Evolutionary conservation across 352 stramenopile genomes (phyloP).

Genomic region (Aphanomyces astaci): DNA sequence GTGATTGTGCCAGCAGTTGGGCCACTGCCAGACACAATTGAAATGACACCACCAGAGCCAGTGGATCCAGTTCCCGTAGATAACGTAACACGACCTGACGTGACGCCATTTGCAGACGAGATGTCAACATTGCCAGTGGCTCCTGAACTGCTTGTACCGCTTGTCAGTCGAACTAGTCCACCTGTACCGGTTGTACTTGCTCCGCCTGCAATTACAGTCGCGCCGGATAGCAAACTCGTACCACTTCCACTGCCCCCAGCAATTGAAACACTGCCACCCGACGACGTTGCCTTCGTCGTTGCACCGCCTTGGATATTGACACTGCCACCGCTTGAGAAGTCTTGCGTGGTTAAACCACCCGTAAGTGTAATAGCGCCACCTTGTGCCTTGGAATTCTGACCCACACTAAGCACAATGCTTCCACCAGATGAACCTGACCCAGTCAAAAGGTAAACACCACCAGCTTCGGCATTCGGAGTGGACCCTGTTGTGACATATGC

Average conservation of each 20-base stretch:
- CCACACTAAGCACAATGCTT: conserved; percentile 3
- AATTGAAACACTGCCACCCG: conserved; percentile 25
- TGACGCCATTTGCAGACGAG: conserved; percentile 31
- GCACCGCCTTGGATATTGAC: background rate
- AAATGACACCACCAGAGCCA: background rate
- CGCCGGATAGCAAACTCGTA: background rate
- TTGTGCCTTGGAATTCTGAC: background rate
- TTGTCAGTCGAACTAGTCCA: background rate
- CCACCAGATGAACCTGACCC: conserved; percentile 4
- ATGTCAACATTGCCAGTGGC: conserved; percentile 40
- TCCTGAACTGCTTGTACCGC: conserved; percentile 19
- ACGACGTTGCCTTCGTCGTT: background rate
- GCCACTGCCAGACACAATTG: background rate
- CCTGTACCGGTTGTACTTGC: background rate
- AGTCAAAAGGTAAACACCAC: background rate
- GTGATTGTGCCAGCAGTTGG: conserved; percentile 27
- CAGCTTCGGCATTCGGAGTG: background rate
- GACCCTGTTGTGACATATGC: conserved; percentile 7
- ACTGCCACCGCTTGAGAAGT: background rate
- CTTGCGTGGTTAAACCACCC: background rate
- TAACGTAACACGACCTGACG: conserved; percentile 20
- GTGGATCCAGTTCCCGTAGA: background rate
- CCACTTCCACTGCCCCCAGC: conserved; percentile 22
- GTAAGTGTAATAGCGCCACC: conserved; percentile 1
- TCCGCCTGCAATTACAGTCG: background rate